Base-by-base conservation (phyloP, 306 rosid genomes). In the Mucuna pruriens region DNA sequence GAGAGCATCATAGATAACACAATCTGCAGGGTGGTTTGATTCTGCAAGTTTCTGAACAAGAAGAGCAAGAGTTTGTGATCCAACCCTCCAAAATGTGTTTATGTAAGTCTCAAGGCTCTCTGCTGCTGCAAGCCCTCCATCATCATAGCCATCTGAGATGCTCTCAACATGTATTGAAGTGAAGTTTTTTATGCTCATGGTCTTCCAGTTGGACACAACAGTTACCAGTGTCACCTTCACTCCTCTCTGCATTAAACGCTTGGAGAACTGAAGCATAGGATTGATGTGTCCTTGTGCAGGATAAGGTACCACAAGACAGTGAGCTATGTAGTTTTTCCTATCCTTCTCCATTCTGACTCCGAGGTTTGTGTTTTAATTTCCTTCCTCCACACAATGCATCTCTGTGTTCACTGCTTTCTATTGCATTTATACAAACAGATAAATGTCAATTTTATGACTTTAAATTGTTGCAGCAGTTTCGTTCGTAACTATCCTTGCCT, bases 231-330 rank as follows among this genome's bases (percentile, higher is more conserved):
- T 88, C 46, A 55, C 63, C 31, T 70, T 83, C 11, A 85, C 58
- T 67, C 86, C 78, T 85, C 64, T 88, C 51, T 77, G 82, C 6
- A 19, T 13, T 48, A 88, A 63, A 31, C 85, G 82, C 67, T 85
- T 88, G 20, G 84, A 69, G 79, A 88, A 85, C 33, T 88, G 86
- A 69, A 83, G 77, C 83, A 85, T n/a, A 2, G 91, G 91, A 36
- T 77, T 85, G 1, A 88, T 38, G 64, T 88, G 91, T 7, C 91
- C 87, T 77, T 85, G 89, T 13, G 63, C 54, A 25, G 86, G 91
- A 9, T 34, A 84, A 7, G 88, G 44, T n/a, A 84, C 34, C 48
- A 88, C 55, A 70, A 88, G 33, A 54, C 78, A 81, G 51, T 88
- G 89, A 54, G 73, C 71, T 31, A 2, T 73, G 46, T 60, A 20